Evolutionary conservation across 2,329 filamentous ascomycete species (phyloP), one percentile per base, ranked within the genome.

Genomic region (Aspergillus sp.): DNA sequence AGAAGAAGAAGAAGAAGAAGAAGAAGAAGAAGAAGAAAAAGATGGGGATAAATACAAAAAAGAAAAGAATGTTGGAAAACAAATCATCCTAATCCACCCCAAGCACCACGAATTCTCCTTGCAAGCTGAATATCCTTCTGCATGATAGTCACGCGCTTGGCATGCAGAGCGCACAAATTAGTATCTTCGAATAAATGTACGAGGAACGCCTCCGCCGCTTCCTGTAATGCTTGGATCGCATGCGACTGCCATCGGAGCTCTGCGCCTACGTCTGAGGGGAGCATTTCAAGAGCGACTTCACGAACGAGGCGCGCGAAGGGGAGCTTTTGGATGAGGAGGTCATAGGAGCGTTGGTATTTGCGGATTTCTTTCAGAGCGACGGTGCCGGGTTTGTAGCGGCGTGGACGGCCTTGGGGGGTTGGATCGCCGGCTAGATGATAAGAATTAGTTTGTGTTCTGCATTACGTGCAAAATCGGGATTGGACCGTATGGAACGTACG

Each of bases 71-170:
- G 25, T 22, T 27, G 15, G 17, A 44, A 47, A 41, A 46, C 12
- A 23, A 15, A 44, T 70, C 71, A 80, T 71, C 70, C 85, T 71
- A 73, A 76, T 58, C 85, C 86, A 42, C 83, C 86, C 86, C 86
- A 90, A 41, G 84, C 79, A 10, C 87, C 87, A 45, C 87, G 77
- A 71, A 91, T 90, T 56, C 87, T 75, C 61, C 87, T 76, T 17
- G 91, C 91, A 51, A 97, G 80, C 73, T 96, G 91, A 60, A 98
- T 95, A 70, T 97, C 93, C 74, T 95, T 95, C 71, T 93, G 90
- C 88, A 95, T 91, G 60, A 96, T 95, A 35, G 91, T 97, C 46
- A 97, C 90, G 66, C 91, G 80, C 75, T 95, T 96, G 53, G 91
- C 93, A 72, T 97, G 91, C 60, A 97, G 90, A 53, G 91, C 93